Conservation (phyloP, 805 yeast species). For the Metschnikowia bowlesiae region DNA sequence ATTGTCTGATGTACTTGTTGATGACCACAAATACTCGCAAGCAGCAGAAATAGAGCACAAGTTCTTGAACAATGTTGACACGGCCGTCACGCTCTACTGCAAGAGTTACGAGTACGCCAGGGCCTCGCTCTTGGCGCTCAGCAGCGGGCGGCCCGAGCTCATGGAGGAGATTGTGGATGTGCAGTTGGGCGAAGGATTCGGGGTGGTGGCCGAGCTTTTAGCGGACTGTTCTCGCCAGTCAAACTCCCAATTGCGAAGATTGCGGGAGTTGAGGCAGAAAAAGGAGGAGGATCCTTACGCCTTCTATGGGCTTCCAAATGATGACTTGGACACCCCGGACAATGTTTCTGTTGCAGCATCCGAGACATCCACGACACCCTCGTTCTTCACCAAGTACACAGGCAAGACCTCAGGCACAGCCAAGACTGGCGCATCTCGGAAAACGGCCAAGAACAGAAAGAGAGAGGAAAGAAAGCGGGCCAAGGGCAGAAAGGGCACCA, state of each 20-base stretch:
- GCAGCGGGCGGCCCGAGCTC: slow-evolving; percentile 41
- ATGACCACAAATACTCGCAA: slow-evolving; percentile 67
- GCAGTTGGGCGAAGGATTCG: slow-evolving; percentile 82
- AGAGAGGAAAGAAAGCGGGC: slow-evolving; percentile 96
- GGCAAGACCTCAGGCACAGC: slow-evolving; percentile 97
- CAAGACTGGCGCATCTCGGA: slow-evolving; percentile 90
- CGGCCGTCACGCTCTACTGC: slow-evolving; percentile 65
- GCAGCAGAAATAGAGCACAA: slow-evolving; percentile 74
- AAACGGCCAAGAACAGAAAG: slow-evolving; percentile 86
- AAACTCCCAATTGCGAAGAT: slow-evolving; percentile 73
- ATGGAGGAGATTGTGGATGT: slow-evolving; percentile 62
- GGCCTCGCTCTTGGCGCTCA: slow-evolving; percentile 64
- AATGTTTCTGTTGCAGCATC: slow-evolving; percentile 93
- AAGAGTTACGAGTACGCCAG: slow-evolving; percentile 69
- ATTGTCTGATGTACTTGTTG: slow-evolving; percentile 56
- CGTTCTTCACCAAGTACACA: slow-evolving; percentile 92
- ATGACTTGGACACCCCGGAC: slow-evolving; percentile 72
- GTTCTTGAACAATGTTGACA: slow-evolving; percentile 56
- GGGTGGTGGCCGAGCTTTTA: slow-evolving; percentile 75
- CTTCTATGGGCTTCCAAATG: slow-evolving; percentile 64
- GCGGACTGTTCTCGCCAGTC: slow-evolving; percentile 93
- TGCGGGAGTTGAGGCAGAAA: slow-evolving; percentile 80
- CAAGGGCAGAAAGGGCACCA: slow-evolving; percentile 95
- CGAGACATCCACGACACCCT: slow-evolving; percentile 86
- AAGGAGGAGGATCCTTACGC: slow-evolving; percentile 81